These are phyloP conservation scores for Casuarina cunninghamiana DNA, from an alignment of 306 rosid genomes.

Conservation along the genomic window DNA sequence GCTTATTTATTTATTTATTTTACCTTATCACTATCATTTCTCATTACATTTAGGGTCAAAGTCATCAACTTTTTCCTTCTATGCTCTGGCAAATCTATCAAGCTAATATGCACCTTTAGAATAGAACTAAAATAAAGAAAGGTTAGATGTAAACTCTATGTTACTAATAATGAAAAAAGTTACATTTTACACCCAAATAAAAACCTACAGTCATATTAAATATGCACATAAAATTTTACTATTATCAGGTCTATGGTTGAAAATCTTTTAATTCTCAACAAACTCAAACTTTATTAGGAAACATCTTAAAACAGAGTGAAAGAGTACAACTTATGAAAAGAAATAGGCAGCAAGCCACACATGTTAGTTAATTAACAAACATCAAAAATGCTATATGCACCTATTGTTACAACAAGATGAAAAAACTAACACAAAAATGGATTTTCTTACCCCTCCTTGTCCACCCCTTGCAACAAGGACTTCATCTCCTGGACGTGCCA, in stretches of 20 bases:
- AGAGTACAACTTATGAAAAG: background rate
- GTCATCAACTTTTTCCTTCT: constrained; percentile 66
- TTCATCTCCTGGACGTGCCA: constrained; percentile 77
- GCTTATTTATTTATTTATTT: no score
- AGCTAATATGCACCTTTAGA: constrained; percentile 84
- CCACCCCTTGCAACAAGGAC: constrained; percentile 93
- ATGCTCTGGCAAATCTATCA: constrained; percentile 66
- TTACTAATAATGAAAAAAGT: background rate
- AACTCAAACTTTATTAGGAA: background rate
- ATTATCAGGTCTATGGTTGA: background rate
- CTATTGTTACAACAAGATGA: background rate
- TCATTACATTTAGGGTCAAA: constrained; percentile 81
- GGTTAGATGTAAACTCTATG: constrained; percentile 17
- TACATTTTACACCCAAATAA: background rate
- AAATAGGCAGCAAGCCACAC: background rate
- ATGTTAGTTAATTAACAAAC: background rate
- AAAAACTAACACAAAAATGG: background rate
- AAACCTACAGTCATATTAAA: background rate
- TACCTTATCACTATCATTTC: constrained; percentile 95
- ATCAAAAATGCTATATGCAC: background rate
- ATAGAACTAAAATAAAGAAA: constrained; percentile 11
- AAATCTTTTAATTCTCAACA: background rate
- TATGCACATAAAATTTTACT: background rate
- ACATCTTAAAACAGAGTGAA: background rate
- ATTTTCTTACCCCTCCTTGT: constrained; percentile 88